Percentiles rank a stretch among this genome's conserved stretches.
phyloP scores from a whole-genome alignment of 1,284 basidiomycete genomes.

The Ganoderma multipileum region DNA sequence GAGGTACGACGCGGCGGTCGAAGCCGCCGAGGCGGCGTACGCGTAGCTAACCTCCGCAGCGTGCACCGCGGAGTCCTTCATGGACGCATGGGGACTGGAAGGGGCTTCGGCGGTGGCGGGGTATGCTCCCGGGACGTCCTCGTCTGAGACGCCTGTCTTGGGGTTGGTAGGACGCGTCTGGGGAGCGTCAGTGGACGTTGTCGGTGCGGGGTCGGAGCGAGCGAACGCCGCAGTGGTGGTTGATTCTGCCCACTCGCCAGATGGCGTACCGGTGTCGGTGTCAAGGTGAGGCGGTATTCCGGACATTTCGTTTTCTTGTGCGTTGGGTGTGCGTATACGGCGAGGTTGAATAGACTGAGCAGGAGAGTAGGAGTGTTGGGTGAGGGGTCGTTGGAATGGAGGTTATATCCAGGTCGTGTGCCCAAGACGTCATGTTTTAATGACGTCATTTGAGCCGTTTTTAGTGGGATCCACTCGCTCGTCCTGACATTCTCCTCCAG shows the following conservation, averaged over 20 bases:
- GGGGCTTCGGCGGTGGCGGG: conserved; percentile 25
- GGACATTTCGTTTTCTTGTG: conserved; percentile 30
- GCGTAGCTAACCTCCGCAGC: conserved; percentile 27
- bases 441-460: background rate
- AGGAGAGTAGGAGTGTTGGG: background rate
- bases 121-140: conserved; percentile 38
- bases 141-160: conserved; percentile 25
- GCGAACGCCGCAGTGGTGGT: conserved; percentile 39
- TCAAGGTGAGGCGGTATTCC: conserved; percentile 36
- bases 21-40: conserved; percentile 30
- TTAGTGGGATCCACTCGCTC: background rate
- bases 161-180: conserved; percentile 22
- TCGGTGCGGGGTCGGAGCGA: conserved; percentile 33
- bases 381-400: background rate
- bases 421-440: background rate
- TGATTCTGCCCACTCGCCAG: conserved; percentile 39
- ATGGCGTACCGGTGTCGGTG: conserved; percentile 36
- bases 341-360: background rate
- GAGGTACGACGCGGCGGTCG: conserved; percentile 37
- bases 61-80: conserved; percentile 19
- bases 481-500: background rate
- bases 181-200: conserved; percentile 23
- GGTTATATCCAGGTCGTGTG: background rate
- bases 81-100: conserved; percentile 6
- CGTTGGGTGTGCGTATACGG: background rate